Evolutionary conservation across 1,284 basidiomycete genomes (phyloP), one percentile per base, ranked within the genome.

Genomic region (Hemileia vastatrix): DNA sequence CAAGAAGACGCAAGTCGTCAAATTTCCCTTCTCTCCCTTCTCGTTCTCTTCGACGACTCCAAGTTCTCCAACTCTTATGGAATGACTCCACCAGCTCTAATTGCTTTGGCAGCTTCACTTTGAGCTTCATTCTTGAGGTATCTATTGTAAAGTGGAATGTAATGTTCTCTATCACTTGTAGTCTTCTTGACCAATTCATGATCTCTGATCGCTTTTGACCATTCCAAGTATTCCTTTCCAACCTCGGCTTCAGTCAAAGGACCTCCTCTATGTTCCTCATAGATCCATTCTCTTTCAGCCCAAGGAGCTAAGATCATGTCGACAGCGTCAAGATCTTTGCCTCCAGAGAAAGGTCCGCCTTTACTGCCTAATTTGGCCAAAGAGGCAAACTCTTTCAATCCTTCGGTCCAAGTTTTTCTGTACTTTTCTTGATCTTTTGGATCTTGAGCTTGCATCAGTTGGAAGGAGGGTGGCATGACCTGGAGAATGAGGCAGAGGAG

Each of bases 91-190:
- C 82, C 82, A 21, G 76, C 79, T 57, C 83, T 77, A 19, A 79
- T 81, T 0, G 83, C 83, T 68, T 83, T 83, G 1, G 83, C 83
- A 21, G 78, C 80, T 67, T 82, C 82, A 67, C 82, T 83, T 74
- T 83, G 80, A 6, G 83, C 82, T 66, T 83, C 81, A 66, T 84
- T 79, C 9, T 78, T 76, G 43, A 84, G 72, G 69, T 84, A 84
- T 1, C 82, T 76, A 8, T 76, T 79, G 65, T 83, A 84, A 15
- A 84, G 81, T 48, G 77, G 77, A 5, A 73, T 73, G 54, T 81
- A 79, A 67, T 83, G 77, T 54, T 82, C 78, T 68, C 71, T 73
- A 23, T 81, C 78, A 67, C 81, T 84, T 15, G 72, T 74, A 1
- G 83, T 84, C 55, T 78, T 80, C 32, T 75, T 54, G 13, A 84